Conservation (phyloP, 805 yeast species). For the Komagataella populi region DNA sequence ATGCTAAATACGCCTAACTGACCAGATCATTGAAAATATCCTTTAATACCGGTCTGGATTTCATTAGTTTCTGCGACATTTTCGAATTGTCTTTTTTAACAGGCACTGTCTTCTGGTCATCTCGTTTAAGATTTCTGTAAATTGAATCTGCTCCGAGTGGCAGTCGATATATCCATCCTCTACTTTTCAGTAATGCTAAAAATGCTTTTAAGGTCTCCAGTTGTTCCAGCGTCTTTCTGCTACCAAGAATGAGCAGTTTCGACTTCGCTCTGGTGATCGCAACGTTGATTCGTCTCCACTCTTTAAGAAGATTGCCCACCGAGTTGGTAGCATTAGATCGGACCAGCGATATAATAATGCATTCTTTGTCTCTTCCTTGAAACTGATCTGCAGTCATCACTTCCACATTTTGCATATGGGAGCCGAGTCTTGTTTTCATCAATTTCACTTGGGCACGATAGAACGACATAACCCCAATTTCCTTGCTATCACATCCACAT, state of each 20-base stretch:
- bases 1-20: neutral
- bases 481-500: conserved; percentile 44
- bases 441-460: conserved; percentile 67
- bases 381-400: conserved; percentile 88
- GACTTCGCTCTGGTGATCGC: conserved; percentile 85
- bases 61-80: neutral
- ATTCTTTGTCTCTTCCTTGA: conserved; percentile 92
- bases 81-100: neutral
- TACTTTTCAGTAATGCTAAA: conserved; percentile 37
- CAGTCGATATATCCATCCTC: conserved; percentile 52
- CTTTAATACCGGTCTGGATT: neutral
- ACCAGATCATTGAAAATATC: neutral
- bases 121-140: conserved; percentile 13
- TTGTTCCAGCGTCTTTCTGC: conserved; percentile 43
- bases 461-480: conserved; percentile 81
- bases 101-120: neutral
- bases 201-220: conserved; percentile 44
- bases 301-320: conserved; percentile 70
- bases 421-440: conserved; percentile 20
- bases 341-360: conserved; percentile 81
- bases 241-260: conserved; percentile 76
- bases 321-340: conserved; percentile 53
- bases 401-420: conserved; percentile 37
- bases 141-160: conserved; percentile 27
- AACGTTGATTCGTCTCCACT: conserved; percentile 89